Percentiles rank a stretch among this genome's conserved stretches.
phyloP scores from a whole-genome alignment of 1,284 basidiomycete species.

The Trichosporon coremiiforme region DNA sequence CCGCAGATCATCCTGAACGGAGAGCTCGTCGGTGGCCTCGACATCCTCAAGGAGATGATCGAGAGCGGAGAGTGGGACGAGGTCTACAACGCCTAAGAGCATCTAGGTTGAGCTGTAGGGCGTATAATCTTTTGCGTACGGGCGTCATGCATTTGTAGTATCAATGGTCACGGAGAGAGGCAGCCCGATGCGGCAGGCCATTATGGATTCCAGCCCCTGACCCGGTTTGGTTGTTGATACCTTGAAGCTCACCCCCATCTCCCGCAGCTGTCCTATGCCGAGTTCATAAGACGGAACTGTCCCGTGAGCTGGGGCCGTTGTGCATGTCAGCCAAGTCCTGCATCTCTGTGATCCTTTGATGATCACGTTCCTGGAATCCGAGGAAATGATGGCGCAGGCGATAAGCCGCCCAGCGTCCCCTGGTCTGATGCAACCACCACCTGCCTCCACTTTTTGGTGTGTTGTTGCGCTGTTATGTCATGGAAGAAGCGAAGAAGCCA shows the following conservation, averaged over 20 bases:
- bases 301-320: not conserved
- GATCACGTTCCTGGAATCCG: not conserved
- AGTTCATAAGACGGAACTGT: too few species aligned
- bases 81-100: conserved; percentile 36
- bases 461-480: not conserved
- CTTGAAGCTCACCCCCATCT: too few species aligned
- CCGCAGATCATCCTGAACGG: conserved; percentile 81
- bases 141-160: conserved; percentile 15
- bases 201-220: too few species aligned
- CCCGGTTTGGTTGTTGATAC: too few species aligned
- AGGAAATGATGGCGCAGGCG: not conserved
- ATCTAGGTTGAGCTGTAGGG: not conserved
- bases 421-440: not conserved
- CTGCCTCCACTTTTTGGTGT: not conserved
- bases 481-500: not conserved
- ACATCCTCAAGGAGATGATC: conserved; percentile 68
- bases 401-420: not conserved
- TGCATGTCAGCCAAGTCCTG: not conserved
- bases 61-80: conserved; percentile 57
- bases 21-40: conserved; percentile 71
- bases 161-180: not conserved
- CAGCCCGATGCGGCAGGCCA: too few species aligned
- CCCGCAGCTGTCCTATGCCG: too few species aligned
- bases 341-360: not conserved
- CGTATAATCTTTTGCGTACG: conserved; percentile 18